Conservation (phyloP, 768 basidiomycete genomes). For the Tylopilus subfusipes region DNA sequence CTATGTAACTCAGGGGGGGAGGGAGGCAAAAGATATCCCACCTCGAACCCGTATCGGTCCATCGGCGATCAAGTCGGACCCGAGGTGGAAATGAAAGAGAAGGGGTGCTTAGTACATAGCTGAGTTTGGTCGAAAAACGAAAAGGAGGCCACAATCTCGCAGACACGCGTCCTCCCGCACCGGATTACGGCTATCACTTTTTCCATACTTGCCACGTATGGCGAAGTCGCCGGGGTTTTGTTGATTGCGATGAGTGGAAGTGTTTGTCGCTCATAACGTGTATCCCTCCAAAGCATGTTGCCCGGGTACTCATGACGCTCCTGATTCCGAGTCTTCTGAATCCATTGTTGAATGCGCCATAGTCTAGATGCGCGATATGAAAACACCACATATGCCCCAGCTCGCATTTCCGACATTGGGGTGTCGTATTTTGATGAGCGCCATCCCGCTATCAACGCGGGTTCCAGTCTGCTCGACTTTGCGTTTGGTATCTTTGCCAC, state of each 20-base stretch:
- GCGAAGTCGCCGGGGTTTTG: background rate
- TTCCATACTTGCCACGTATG: too few species aligned
- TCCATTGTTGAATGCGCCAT: background rate
- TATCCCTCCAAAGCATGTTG: background rate
- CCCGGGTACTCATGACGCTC: background rate
- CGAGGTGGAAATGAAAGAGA: background rate
- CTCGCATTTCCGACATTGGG: background rate
- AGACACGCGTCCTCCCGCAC: background rate
- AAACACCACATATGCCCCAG: background rate
- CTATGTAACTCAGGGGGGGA: background rate
- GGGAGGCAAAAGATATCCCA: background rate
- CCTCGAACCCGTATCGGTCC: background rate
- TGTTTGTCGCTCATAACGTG: slow-evolving; percentile 3
- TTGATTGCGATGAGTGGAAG: background rate
- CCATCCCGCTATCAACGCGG: background rate
- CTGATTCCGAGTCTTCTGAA: background rate
- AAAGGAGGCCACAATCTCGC: background rate
- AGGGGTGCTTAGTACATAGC: too few species aligned
- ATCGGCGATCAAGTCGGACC: slow-evolving; percentile 9
- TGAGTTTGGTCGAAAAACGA: background rate
- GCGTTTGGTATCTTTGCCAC: background rate
- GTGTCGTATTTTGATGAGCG: slow-evolving; percentile 10
- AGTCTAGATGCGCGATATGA: slow-evolving; percentile 1
- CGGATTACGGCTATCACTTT: too few species aligned
- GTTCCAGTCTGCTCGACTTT: background rate